Evolutionary conservation across 2,329 filamentous ascomycete species (phyloP).

Genomic region (Pseudogymnoascus sp.): DNA sequence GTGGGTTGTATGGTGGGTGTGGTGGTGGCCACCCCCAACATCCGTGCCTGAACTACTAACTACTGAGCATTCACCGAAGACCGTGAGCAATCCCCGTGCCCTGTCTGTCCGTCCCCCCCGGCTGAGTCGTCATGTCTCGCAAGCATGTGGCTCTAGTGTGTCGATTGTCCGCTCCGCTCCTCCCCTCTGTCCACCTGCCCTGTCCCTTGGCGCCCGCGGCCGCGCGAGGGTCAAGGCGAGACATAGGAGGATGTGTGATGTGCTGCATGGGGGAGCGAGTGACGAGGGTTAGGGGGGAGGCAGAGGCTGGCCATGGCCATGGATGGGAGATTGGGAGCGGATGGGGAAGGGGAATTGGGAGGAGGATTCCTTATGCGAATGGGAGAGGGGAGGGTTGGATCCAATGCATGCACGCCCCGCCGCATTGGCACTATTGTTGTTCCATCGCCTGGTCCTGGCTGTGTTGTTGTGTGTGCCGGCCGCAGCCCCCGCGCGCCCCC

Average conservation of each 20-base stretch:
- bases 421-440: not conserved
- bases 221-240: not conserved
- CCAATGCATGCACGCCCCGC: slow-evolving; percentile 3
- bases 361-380: not conserved
- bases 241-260: not conserved
- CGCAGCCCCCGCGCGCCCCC: not conserved
- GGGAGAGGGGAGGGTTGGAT: not conserved
- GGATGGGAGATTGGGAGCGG: not conserved
- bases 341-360: not conserved
- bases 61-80: not conserved
- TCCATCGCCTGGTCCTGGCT: not conserved
- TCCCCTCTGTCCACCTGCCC: not conserved
- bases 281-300: not conserved
- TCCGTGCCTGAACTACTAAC: not conserved
- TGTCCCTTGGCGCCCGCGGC: not conserved
- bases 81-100: not conserved
- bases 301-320: not conserved
- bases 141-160: slow-evolving; percentile 4
- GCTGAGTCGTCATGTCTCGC: not conserved
- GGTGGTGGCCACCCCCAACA: too few relatives aligned
- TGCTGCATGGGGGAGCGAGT: not conserved
- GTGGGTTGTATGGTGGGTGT: too few relatives aligned
- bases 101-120: not conserved
- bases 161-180: not conserved
- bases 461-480: not conserved